These are phyloP conservation scores for Penicillium crystallinum DNA, from an alignment of 495 filamentous ascomycete species.

Conservation along the genomic window DNA sequence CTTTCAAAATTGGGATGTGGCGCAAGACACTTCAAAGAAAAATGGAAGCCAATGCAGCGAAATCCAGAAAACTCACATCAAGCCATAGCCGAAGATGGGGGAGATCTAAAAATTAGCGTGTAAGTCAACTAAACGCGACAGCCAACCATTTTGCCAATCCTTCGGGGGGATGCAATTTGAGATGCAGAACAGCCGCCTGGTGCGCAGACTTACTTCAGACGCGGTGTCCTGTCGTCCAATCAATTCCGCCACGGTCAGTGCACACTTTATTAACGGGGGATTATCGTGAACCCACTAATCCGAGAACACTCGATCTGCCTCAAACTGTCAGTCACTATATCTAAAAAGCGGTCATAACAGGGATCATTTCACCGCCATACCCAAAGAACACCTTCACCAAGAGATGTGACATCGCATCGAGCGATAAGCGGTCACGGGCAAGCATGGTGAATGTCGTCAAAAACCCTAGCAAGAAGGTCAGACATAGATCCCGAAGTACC, in stretches of 20 bases:
- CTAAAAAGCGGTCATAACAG: constrained; percentile 23
- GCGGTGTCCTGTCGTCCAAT: constrained; percentile 49
- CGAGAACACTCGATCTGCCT: constrained; percentile 65
- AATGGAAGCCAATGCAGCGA: not conserved
- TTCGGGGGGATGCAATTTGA: constrained; percentile 26
- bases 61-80: constrained; percentile 32
- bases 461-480: constrained; percentile 59
- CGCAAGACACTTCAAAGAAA: constrained; percentile 17
- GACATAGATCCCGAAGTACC: not conserved
- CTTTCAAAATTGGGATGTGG: constrained; percentile 16
- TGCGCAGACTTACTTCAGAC: constrained; percentile 37
- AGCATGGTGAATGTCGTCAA: constrained; percentile 88
- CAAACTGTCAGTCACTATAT: constrained; percentile 21
- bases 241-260: constrained; percentile 42
- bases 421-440: constrained; percentile 67
- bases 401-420: constrained; percentile 78
- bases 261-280: constrained; percentile 8
- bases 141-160: constrained; percentile 40
- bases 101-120: constrained; percentile 43
- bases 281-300: constrained; percentile 59
- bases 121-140: constrained; percentile 37
- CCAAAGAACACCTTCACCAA: constrained; percentile 78
- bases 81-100: constrained; percentile 42
- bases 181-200: constrained; percentile 31
- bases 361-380: constrained; percentile 40